These are phyloP conservation scores for Boechera divaricarpa DNA, from an alignment of 345 rosid genomes.

Conservation along the genomic window DNA sequence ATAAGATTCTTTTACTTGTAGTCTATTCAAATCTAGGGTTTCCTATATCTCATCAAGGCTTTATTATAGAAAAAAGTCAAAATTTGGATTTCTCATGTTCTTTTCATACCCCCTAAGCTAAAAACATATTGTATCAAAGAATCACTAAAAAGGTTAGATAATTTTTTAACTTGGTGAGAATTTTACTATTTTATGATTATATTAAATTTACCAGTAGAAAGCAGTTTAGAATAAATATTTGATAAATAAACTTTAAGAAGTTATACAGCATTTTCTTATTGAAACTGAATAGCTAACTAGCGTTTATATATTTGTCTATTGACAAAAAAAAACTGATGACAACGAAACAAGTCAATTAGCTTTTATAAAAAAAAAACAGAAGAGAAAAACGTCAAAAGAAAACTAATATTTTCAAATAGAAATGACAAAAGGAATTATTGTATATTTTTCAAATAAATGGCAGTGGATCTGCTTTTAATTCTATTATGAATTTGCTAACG, in stretches of 20 bases:
- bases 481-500: conserved; percentile 9
- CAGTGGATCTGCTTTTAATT: conserved; percentile 1
- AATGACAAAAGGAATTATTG: conserved; percentile 17
- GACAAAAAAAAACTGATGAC: neutral
- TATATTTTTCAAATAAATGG: neutral
- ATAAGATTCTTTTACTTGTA: conserved; percentile 36
- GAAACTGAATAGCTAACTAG: neutral
- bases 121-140: conserved; percentile 19
- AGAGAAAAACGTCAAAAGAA: neutral
- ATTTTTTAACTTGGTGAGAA: neutral
- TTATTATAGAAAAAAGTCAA: conserved; percentile 34
- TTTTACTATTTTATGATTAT: neutral
- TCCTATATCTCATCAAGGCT: conserved; percentile 43
- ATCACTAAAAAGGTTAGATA: neutral
- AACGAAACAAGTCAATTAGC: neutral
- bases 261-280: neutral
- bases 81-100: conserved; percentile 38
- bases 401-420: neutral
- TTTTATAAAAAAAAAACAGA: neutral
- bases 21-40: conserved; percentile 48
- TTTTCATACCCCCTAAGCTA: conserved; percentile 23
- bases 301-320: neutral
- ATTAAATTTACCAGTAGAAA: neutral
- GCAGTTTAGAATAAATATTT: neutral
- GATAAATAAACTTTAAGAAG: neutral